Percentiles rank a stretch among this genome's conserved stretches.
phyloP scores from a whole-genome alignment of 768 basidiomycete species.

The Termitomyces sp. region DNA sequence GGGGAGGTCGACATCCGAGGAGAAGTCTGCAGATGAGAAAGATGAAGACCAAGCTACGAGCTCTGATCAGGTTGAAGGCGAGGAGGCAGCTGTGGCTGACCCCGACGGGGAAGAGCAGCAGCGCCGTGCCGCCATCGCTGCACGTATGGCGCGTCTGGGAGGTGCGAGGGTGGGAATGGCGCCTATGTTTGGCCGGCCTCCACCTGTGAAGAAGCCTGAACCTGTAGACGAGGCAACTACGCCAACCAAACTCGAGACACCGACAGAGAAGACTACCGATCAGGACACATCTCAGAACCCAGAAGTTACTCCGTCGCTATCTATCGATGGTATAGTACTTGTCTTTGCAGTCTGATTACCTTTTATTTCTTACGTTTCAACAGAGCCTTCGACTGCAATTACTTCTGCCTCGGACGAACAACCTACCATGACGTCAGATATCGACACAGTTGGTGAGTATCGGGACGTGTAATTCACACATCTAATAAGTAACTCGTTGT shows the following conservation, averaged over 20 bases:
- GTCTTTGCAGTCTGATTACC: not conserved
- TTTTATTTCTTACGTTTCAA: not conserved
- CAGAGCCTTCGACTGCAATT: constrained; percentile 4
- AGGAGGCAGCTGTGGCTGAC: constrained; percentile 33
- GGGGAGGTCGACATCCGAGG: constrained; percentile 15
- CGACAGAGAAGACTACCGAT: constrained; percentile 2
- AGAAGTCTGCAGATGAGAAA: constrained; percentile 7
- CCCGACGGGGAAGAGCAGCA: constrained; percentile 73
- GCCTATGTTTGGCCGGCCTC: constrained; percentile 58
- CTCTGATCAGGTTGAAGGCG: constrained; percentile 19
- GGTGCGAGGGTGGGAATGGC: constrained; percentile 82
- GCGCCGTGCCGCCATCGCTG: constrained; percentile 83
- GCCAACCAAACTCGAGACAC: constrained; percentile 4
- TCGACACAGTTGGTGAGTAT: constrained; percentile 11
- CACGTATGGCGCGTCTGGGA: constrained; percentile 90
- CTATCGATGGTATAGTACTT: constrained; percentile 10
- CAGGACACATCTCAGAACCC: constrained; percentile 5
- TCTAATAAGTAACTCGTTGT: not conserved
- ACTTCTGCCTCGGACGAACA: constrained; percentile 8
- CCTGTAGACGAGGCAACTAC: constrained; percentile 23
- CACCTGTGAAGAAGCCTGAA: constrained; percentile 30
- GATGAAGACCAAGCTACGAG: not conserved
- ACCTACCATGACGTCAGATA: not conserved
- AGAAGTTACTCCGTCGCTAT: not conserved
- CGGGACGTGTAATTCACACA: not conserved